phyloP scores from a whole-genome alignment of 2,329 filamentous ascomycete species.

The Aspergillus ochraceus region DNA sequence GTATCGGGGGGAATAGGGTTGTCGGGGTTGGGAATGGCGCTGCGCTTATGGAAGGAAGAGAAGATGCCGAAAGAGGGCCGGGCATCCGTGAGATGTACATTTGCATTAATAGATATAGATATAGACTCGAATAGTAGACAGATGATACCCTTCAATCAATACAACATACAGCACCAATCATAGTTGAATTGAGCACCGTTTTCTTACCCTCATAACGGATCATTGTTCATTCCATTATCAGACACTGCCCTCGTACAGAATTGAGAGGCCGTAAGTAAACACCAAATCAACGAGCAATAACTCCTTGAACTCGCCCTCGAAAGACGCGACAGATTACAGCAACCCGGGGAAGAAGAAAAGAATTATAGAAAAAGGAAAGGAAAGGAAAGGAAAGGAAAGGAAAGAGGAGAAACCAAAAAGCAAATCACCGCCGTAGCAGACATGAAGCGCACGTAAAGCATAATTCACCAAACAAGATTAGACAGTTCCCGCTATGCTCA shows the following conservation, averaged over 20 bases:
- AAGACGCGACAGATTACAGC: not conserved
- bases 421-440: not conserved
- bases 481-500: conserved; percentile 84
- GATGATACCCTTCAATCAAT: not conserved
- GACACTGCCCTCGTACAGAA: no score
- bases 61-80: no score
- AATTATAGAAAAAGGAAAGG: not conserved
- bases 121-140: not conserved
- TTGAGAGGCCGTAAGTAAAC: no score
- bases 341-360: not conserved
- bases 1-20: conserved; percentile 28
- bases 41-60: not conserved
- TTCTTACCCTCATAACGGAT: not conserved
- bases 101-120: not conserved
- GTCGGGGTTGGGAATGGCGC: conserved; percentile 1
- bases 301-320: not conserved
- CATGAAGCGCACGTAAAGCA: conserved; percentile 7
- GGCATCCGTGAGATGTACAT: no score
- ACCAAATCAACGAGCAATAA: not conserved
- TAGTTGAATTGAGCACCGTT: not conserved
- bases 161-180: no score
- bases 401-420: not conserved
- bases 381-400: no score
- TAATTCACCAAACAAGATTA: conserved; percentile 30
- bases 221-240: not conserved